These are phyloP conservation scores for Porogramme epimiltina DNA, from an alignment of 1,284 basidiomycete genomes.

Conservation along the genomic window DNA sequence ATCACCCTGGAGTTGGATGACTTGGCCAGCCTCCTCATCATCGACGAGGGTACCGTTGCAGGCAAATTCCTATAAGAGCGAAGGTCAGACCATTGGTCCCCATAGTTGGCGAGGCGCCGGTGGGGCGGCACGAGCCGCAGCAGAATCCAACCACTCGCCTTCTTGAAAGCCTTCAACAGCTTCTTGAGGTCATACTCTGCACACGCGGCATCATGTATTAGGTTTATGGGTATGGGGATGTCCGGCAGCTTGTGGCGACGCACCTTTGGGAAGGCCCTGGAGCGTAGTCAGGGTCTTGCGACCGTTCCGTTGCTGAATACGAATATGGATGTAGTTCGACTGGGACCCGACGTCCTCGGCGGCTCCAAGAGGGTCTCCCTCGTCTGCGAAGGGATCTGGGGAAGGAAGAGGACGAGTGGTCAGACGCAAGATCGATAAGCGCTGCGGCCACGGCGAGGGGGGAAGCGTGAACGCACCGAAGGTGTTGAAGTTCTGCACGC, in stretches of 20 bases:
- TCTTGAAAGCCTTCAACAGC: constrained; percentile 99
- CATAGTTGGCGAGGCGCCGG: too few species aligned
- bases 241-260: too few species aligned
- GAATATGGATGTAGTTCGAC: constrained; percentile 91
- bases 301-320: constrained; percentile 99
- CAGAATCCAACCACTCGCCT: constrained; percentile 45
- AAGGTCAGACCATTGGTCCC: not conserved
- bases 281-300: constrained; percentile 98
- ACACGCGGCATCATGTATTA: constrained; percentile 5
- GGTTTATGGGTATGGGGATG: too few species aligned
- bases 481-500: constrained; percentile 85
- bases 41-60: constrained; percentile 99
- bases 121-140: not conserved
- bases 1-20: constrained; percentile 99
- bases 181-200: constrained; percentile 98
- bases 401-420: constrained; percentile 5
- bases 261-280: constrained; percentile 94
- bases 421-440: constrained; percentile 35
- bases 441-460: constrained; percentile 5
- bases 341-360: constrained; percentile 81
- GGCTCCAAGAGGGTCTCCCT: constrained; percentile 77
- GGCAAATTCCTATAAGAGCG: constrained; percentile 82
- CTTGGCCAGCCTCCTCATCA: constrained; percentile 95
- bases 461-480: constrained; percentile 54
- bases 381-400: constrained; percentile 92